These are phyloP conservation scores for Yamagishiella unicocca DNA, from an alignment of 139 green algal species.

Conservation along the genomic window DNA sequence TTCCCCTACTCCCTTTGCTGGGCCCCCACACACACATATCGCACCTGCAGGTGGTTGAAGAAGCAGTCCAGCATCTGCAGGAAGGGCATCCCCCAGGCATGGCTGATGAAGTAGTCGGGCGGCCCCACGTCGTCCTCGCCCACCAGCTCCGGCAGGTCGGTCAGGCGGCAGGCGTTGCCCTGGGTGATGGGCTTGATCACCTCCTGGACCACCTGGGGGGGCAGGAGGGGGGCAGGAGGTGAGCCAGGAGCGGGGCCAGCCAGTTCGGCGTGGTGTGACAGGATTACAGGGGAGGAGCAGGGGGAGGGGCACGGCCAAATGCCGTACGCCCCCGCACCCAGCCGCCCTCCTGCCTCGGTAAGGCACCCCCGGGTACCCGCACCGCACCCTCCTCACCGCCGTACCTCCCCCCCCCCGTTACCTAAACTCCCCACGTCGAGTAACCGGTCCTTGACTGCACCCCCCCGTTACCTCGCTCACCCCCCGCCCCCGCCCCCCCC, in stretches of 20 bases:
- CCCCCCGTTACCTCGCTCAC: no score
- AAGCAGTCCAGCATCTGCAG: conserved; percentile 34
- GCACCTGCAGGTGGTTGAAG: conserved; percentile 47
- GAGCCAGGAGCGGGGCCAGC: neutral
- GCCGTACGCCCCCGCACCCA: no score
- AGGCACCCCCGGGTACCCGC: no score
- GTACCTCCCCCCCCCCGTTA: no score
- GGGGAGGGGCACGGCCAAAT: no score
- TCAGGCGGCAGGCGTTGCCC: conserved; percentile 10
- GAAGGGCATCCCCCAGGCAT: conserved; percentile 45
- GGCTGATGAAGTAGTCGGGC: conserved; percentile 46
- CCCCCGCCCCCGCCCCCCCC: neutral
- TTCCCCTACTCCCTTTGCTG: neutral
- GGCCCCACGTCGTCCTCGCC: conserved; percentile 17
- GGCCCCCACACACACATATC: no score
- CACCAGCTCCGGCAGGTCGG: conserved; percentile 30
- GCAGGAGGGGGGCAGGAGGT: neutral
- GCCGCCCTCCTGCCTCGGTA: no score
- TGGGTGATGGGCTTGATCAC: conserved; percentile 44
- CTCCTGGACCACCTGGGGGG: conserved; percentile 28
- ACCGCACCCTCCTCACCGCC: no score
- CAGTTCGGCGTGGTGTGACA: neutral
- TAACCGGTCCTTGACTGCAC: no score
- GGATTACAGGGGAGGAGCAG: neutral
- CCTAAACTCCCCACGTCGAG: no score